These are phyloP conservation scores for Entamoeba histolytica DNA, from an alignment of 208 protist species.

Conservation along the genomic window DNA sequence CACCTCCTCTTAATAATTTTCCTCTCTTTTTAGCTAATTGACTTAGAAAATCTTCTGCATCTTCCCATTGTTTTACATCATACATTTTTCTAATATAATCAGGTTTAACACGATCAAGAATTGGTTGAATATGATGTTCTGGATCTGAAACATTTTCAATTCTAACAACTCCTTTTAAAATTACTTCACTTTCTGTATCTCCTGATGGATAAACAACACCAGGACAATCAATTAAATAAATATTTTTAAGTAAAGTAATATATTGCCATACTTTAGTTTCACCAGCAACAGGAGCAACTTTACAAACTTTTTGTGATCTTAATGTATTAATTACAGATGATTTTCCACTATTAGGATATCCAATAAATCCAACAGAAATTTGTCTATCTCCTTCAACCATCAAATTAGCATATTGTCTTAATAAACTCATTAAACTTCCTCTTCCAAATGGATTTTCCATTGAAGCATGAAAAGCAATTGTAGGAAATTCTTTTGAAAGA, in stretches of 20 bases:
- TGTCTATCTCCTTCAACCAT: constrained; percentile 53
- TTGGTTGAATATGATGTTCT: constrained; percentile 62
- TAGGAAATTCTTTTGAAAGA: constrained; percentile 87
- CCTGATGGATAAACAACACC: constrained; percentile 62
- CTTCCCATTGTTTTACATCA: constrained; percentile 60
- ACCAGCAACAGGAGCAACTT: constrained; percentile 92
- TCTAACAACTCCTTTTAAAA: constrained; percentile 85
- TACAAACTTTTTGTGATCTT: constrained; percentile 73
- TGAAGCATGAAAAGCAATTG: constrained; percentile 94
- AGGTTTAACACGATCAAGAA: constrained; percentile 72
- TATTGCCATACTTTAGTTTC: constrained; percentile 99
- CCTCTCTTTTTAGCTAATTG: constrained; percentile 65
- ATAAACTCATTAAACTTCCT: constrained; percentile 83
- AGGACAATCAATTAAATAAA: constrained; percentile 98
- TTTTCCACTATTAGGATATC: constrained; percentile 98
- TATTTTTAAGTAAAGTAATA: constrained; percentile 79
- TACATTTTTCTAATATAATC: constrained; percentile 82
- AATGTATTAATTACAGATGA: constrained; percentile 97
- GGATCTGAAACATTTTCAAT: constrained; percentile 58
- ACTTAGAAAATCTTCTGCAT: constrained; percentile 79
- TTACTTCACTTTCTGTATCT: constrained; percentile 53
- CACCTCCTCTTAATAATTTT: constrained; percentile 70
- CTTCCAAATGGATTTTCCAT: constrained; percentile 96
- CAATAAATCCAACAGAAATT: constrained; percentile 78
- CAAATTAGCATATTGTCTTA: constrained; percentile 73